A percentile compares a stretch with the other conserved stretches of the same genome.
Evolutionary conservation across 139 green algal species (phyloP).

Genomic region (Yamagishiella unicocca): DNA sequence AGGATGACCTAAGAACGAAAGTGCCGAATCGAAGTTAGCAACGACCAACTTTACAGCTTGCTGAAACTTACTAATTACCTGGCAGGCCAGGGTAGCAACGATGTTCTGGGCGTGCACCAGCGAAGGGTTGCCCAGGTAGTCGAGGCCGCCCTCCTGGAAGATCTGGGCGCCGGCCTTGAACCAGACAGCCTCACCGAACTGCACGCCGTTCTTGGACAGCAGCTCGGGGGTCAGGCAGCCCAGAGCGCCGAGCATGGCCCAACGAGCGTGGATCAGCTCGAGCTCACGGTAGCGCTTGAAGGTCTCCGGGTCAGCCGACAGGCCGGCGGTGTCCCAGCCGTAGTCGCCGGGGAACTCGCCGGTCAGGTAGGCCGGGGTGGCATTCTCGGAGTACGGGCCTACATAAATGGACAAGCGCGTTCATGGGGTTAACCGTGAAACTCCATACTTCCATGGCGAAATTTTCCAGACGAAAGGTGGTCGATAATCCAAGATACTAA

Average conservation of each 20-base stretch:
- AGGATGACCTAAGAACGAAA: slow-evolving; percentile 75
- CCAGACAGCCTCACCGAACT: slow-evolving; percentile 91
- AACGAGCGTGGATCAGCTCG: slow-evolving; percentile 98
- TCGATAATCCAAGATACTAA: background rate
- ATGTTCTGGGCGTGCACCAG: slow-evolving; percentile 97
- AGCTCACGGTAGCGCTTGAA: slow-evolving; percentile 89
- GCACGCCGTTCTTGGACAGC: slow-evolving; percentile 61
- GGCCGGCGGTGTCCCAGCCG: slow-evolving; percentile 94
- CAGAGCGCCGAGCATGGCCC: slow-evolving; percentile 96
- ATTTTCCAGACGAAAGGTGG: background rate
- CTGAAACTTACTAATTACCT: slow-evolving; percentile 76
- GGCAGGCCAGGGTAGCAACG: slow-evolving; percentile 89
- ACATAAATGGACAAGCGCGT: background rate
- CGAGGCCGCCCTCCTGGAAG: slow-evolving; percentile 89
- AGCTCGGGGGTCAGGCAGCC: slow-evolving; percentile 80
- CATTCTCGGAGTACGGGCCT: slow-evolving; percentile 41
- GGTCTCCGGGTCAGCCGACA: slow-evolving; percentile 92
- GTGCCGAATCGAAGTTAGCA: background rate
- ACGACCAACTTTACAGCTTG: no score
- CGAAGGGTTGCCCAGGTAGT: slow-evolving; percentile 96
- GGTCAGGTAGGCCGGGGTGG: slow-evolving; percentile 73
- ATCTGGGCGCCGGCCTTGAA: slow-evolving; percentile 97
- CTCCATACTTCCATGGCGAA: background rate
- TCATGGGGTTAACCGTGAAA: background rate
- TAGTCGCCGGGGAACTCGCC: slow-evolving; percentile 96